Base-by-base conservation (phyloP, 2,329 filamentous ascomycete species). In the Epichloe festucae region DNA sequence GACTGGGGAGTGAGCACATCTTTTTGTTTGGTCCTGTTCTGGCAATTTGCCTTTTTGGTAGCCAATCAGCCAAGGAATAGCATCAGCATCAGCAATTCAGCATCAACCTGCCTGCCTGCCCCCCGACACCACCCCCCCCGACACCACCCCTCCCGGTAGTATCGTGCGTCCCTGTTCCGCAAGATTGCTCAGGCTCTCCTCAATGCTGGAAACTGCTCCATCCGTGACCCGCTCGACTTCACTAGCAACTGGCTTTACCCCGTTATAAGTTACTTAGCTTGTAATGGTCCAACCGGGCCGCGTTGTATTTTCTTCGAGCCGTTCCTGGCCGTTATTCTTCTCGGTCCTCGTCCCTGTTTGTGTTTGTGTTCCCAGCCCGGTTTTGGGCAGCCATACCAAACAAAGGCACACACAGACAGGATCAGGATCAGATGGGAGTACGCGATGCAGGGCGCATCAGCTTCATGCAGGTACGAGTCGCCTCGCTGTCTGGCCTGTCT, bases 101-200 rank as follows among this genome's bases (percentile, higher is more conserved):
- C 27, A 34, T n/a, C 21, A 23, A 23, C 23, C 23, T 27, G n/a
- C 3, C 21, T 15, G 43, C 43, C 31, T 45, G 5, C 17, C 48
- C 40, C 40, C 48, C 38, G 48, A 12, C 27, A 19, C 19, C 19
- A 19, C 3, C 19, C 17, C 48, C 40, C 40, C 48, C 38, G 48
- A 12, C 27, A 38, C 45, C 21, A 21, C 34, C 10, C 23, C 40
- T 5, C 21, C 21, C 21, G 1, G 21, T 27, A 7, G 23, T 27
- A 7, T 27, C 6, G 7, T 27, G 23, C 23, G 23, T 27, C 23
- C 46, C 40, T 41, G 50, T 49, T 49, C 40, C 21, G 46, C 46
- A 49, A 52, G 27, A 52, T 52, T 52, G 46, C 51, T n/a, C 34
- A 51, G 44, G 45, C 50, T 47, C 44, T 31, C 14, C 19, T 17